phyloP scores from a whole-genome alignment of 495 filamentous ascomycete species.

The Xylaria venustula region DNA sequence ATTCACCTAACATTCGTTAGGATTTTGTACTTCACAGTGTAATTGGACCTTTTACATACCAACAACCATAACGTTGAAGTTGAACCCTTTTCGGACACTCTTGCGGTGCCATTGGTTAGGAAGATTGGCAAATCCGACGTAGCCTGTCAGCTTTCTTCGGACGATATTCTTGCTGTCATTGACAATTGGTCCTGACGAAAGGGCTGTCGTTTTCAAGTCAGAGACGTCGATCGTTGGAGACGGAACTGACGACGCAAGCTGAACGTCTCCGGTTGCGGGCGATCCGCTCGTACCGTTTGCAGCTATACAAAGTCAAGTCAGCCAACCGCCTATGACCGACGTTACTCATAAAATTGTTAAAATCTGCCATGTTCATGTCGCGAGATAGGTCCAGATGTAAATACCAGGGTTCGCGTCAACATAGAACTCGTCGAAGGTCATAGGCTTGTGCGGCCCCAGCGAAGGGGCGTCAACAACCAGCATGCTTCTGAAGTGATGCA shows the following conservation, averaged over 20 bases:
- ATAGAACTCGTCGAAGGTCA: conserved; percentile 50
- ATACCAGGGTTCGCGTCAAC: conserved; percentile 35
- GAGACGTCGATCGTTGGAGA: conserved; percentile 58
- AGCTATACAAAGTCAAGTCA: conserved; percentile 40
- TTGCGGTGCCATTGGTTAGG: conserved; percentile 99
- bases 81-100: conserved; percentile 99
- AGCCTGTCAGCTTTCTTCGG: conserved; percentile 94
- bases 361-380: conserved; percentile 18
- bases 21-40: neutral
- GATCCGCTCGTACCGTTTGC: conserved; percentile 62
- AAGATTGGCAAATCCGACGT: conserved; percentile 97
- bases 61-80: conserved; percentile 99
- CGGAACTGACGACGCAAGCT: conserved; percentile 44
- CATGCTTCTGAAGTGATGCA: conserved; percentile 49
- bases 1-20: conserved; percentile 71
- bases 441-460: conserved; percentile 42
- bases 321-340: conserved; percentile 10
- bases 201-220: conserved; percentile 71
- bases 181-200: conserved; percentile 39
- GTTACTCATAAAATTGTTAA: neutral
- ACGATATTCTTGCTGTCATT: conserved; percentile 96
- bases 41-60: conserved; percentile 55
- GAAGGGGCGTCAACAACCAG: conserved; percentile 47
- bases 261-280: conserved; percentile 50
- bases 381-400: conserved; percentile 30